Conservation (phyloP, 371 early-diverging fungal genomes). For the Mortierella sp. region DNA sequence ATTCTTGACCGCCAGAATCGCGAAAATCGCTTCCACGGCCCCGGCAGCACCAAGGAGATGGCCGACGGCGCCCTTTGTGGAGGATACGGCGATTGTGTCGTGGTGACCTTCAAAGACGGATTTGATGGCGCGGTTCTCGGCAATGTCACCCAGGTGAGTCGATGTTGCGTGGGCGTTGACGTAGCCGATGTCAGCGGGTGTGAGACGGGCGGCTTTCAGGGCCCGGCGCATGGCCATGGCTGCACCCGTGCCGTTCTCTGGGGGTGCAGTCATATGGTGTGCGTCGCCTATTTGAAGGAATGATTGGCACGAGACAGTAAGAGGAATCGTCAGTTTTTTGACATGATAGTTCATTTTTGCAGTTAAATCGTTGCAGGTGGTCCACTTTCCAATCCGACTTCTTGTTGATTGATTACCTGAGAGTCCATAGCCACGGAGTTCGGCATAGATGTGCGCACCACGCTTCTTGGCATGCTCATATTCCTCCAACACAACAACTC, state of each 20-base stretch:
- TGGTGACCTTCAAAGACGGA: slow-evolving; percentile 75
- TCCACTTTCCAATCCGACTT: too few relatives aligned
- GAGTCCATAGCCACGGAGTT: slow-evolving; percentile 90
- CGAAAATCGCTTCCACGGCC: slow-evolving; percentile 93
- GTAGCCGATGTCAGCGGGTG: slow-evolving; percentile 81
- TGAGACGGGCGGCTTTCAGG: slow-evolving; percentile 71
- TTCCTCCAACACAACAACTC: slow-evolving; percentile 93
- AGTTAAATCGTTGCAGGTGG: too few relatives aligned
- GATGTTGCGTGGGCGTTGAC: slow-evolving; percentile 98
- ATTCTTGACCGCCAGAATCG: slow-evolving; percentile 83
- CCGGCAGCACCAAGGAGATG: slow-evolving; percentile 97
- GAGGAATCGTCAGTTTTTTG: not conserved
- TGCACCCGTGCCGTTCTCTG: slow-evolving; percentile 89
- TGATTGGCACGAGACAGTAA: too few relatives aligned
- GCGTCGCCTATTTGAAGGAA: slow-evolving; percentile 76
- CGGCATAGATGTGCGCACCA: slow-evolving; percentile 92
- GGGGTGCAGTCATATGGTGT: slow-evolving; percentile 95
- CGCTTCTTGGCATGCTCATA: slow-evolving; percentile 89
- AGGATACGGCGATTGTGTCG: slow-evolving; percentile 80
- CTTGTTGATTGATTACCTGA: slow-evolving; percentile 63
- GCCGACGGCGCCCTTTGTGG: slow-evolving; percentile 93
- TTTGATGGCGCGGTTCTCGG: slow-evolving; percentile 88
- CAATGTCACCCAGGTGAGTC: slow-evolving; percentile 81
- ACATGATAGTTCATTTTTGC: not conserved
- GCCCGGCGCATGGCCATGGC: slow-evolving; percentile 89